Evolutionary conservation across 176 grass and related monocot genomes (phyloP).

Genomic region (Triticum aestivum): DNA sequence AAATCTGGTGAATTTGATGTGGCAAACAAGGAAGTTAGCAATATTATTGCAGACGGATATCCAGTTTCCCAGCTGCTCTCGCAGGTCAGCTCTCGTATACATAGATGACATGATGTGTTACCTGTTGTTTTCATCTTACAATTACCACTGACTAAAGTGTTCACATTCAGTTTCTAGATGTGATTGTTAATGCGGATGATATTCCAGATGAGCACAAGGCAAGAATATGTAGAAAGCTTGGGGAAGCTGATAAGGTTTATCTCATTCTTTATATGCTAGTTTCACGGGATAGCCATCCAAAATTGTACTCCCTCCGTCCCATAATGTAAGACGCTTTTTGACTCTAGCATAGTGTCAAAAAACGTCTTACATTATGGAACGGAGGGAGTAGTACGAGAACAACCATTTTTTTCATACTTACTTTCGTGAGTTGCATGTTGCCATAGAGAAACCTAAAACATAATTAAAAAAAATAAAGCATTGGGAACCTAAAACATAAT

Average conservation of each 20-base stretch:
- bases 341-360: too few relatives aligned
- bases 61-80: constrained; percentile 87
- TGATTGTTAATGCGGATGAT: constrained; percentile 62
- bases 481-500: neutral
- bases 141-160: constrained; percentile 36
- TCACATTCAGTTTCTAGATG: constrained; percentile 74
- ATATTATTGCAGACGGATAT: constrained; percentile 95
- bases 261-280: neutral
- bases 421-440: neutral
- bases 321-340: too few relatives aligned
- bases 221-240: constrained; percentile 93
- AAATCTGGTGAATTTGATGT: constrained; percentile 91
- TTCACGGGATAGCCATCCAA: neutral
- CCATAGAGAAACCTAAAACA: neutral
- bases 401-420: neutral
- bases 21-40: constrained; percentile 87
- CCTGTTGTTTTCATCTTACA: constrained; percentile 17
- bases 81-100: constrained; percentile 49
- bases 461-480: neutral
- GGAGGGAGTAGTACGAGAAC: neutral
- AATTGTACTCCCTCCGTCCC: neutral
- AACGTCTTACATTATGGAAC: too few relatives aligned
- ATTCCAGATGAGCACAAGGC: constrained; percentile 92
- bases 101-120: constrained; percentile 11
- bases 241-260: constrained; percentile 94